These are phyloP conservation scores for Peribolospora baueri DNA, from an alignment of 768 basidiomycete species.

Conservation along the genomic window DNA sequence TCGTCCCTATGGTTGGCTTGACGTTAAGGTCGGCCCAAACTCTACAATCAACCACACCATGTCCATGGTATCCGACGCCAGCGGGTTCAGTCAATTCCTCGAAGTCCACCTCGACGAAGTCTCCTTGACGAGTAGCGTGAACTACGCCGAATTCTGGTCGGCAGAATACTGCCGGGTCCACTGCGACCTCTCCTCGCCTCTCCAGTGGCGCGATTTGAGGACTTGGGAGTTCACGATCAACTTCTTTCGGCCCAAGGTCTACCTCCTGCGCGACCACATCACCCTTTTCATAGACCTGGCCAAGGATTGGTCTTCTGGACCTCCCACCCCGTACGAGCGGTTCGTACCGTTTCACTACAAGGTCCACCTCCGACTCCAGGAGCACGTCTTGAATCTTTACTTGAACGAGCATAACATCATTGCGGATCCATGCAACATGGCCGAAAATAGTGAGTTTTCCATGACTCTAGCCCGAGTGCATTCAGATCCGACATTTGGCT, in stretches of 20 bases:
- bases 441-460: constrained; percentile 49
- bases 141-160: constrained; percentile 52
- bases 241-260: constrained; percentile 45
- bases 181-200: constrained; percentile 40
- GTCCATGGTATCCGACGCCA: constrained; percentile 47
- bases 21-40: constrained; percentile 46
- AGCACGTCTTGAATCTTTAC: constrained; percentile 55
- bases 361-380: constrained; percentile 42
- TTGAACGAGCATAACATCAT: constrained; percentile 94
- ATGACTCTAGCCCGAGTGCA: not conserved
- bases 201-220: constrained; percentile 56
- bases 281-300: constrained; percentile 84
- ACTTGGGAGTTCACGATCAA: constrained; percentile 55
- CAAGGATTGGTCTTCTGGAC: constrained; percentile 60
- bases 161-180: constrained; percentile 45
- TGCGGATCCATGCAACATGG: constrained; percentile 51
- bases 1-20: constrained; percentile 38
- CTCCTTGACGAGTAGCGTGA: constrained; percentile 58
- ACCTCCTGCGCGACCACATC: constrained; percentile 71
- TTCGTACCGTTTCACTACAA: constrained; percentile 64
- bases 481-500: constrained; percentile 1
- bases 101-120: constrained; percentile 62
- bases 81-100: constrained; percentile 54
- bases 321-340: constrained; percentile 49
- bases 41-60: constrained; percentile 67